These are phyloP conservation scores for Tardiomyces blankii DNA, from an alignment of 1,139 yeast genomes.

Conservation along the genomic window DNA sequence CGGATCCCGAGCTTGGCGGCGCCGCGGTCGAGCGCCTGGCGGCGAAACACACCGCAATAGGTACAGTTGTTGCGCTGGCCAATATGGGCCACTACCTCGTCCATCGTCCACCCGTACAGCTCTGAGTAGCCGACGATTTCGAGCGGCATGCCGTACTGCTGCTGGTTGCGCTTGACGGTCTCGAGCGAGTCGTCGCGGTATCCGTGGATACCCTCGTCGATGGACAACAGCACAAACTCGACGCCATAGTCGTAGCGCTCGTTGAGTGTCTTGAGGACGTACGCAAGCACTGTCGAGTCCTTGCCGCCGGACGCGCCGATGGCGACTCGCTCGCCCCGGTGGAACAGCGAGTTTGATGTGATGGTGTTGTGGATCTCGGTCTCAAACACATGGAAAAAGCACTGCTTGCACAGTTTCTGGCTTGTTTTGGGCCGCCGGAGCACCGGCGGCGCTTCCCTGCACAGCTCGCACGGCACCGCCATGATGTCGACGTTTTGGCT, in stretches of 20 bases:
- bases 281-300: conserved; percentile 92
- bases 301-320: conserved; percentile 99
- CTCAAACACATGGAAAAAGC: conserved; percentile 86
- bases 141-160: conserved; percentile 78
- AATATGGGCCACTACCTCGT: conserved; percentile 89
- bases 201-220: conserved; percentile 96
- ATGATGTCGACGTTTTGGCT: too few species aligned
- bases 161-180: conserved; percentile 86
- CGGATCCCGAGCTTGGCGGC: conserved; percentile 78
- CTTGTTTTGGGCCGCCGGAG: conserved; percentile 87
- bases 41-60: conserved; percentile 91
- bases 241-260: conserved; percentile 84
- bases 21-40: conserved; percentile 95
- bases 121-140: conserved; percentile 87
- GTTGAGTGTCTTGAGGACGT: conserved; percentile 74
- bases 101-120: conserved; percentile 94
- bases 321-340: conserved; percentile 78
- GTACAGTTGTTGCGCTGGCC: conserved; percentile 95
- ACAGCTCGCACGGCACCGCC: conserved; percentile 56
- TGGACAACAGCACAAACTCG: conserved; percentile 66
- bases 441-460: conserved; percentile 74
- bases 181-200: conserved; percentile 96
- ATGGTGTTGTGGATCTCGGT: conserved; percentile 94
- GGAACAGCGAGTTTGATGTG: conserved; percentile 52
- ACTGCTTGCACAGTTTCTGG: conserved; percentile 83